Evolutionary conservation across 441 rosid genomes (phyloP).

Genomic region (Oxalis stricta): DNA sequence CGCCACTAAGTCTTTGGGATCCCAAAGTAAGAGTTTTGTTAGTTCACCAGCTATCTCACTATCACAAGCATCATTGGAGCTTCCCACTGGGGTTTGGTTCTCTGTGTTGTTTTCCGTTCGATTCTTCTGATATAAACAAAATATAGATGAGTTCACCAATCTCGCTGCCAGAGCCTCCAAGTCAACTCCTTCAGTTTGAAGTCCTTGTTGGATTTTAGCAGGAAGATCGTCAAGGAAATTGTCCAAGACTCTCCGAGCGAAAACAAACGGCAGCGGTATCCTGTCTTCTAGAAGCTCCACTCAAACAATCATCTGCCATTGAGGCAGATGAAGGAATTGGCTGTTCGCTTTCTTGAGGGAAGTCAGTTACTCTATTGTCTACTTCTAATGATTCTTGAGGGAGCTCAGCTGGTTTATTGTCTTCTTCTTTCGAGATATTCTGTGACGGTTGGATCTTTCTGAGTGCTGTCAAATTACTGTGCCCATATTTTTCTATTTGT

Average conservation of each 20-base stretch:
- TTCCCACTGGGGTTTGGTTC: conserved; percentile 19
- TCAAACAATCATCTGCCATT: conserved; percentile 45
- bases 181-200: conserved; percentile 65
- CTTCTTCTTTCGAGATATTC: conserved; percentile 23
- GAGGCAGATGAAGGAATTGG: conserved; percentile 37
- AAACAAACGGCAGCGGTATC: conserved; percentile 35
- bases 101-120: conserved; percentile 25
- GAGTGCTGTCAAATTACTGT: conserved; percentile 15
- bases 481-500: conserved; percentile 39
- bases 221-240: conserved; percentile 45
- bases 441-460: conserved; percentile 16
- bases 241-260: conserved; percentile 34
- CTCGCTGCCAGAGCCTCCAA: conserved; percentile 65
- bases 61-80: conserved; percentile 17
- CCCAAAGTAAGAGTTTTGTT: conserved; percentile 40
- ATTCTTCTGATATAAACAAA: conserved; percentile 41
- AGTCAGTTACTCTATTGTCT: conserved; percentile 19
- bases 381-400: conserved; percentile 24
- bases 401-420: conserved; percentile 18
- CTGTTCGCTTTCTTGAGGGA: conserved; percentile 32
- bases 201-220: conserved; percentile 55
- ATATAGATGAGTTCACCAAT: conserved; percentile 51
- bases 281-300: conserved; percentile 39
- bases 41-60: conserved; percentile 32
- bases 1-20: conserved; percentile 59